Percentiles rank a stretch among this genome's conserved stretches.
phyloP scores from a whole-genome alignment of 352 stramenopile species.

The Phytophthora sansomeana region DNA sequence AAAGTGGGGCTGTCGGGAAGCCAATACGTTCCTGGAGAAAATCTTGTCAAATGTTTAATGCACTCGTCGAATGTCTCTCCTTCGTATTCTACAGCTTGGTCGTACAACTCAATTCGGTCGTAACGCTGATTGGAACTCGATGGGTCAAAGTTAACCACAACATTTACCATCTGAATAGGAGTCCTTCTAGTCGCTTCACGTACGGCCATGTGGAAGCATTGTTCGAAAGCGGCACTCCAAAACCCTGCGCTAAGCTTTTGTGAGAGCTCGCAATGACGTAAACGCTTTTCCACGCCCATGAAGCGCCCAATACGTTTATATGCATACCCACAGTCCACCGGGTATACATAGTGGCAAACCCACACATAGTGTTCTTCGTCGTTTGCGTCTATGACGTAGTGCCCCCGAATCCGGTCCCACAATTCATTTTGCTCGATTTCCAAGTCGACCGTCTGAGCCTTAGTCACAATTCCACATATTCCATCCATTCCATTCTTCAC shows the following conservation, averaged over 20 bases:
- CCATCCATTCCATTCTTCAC: constrained; percentile 29
- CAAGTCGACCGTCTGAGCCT: constrained; percentile 15
- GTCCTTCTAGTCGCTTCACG: constrained; percentile 10
- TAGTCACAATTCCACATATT: constrained; percentile 16
- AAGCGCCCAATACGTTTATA: constrained; percentile 26
- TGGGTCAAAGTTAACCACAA: constrained; percentile 29
- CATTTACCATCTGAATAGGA: constrained; percentile 34
- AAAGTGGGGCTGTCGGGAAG: constrained; percentile 19
- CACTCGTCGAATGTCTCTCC: constrained; percentile 23
- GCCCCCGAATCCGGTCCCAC: constrained; percentile 30
- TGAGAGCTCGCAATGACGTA: constrained; percentile 21
- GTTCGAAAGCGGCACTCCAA: constrained; percentile 21
- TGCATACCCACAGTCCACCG: constrained; percentile 36
- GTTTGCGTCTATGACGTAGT: constrained; percentile 30
- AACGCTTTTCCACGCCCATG: constrained; percentile 12
- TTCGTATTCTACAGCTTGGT: constrained; percentile 14
- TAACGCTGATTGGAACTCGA: constrained; percentile 39
- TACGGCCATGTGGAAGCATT: constrained; percentile 32
- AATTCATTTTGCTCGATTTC: constrained; percentile 8
- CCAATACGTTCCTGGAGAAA: constrained; percentile 25
- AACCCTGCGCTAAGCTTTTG: constrained; percentile 26
- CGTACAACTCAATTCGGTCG: constrained; percentile 27
- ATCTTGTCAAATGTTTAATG: constrained; percentile 14
- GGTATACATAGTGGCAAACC: constrained; percentile 17
- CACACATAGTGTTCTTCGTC: constrained; percentile 31